These are phyloP conservation scores for Selaginella tamariscina DNA, from an alignment of 75 land plant species.

Conservation along the genomic window DNA sequence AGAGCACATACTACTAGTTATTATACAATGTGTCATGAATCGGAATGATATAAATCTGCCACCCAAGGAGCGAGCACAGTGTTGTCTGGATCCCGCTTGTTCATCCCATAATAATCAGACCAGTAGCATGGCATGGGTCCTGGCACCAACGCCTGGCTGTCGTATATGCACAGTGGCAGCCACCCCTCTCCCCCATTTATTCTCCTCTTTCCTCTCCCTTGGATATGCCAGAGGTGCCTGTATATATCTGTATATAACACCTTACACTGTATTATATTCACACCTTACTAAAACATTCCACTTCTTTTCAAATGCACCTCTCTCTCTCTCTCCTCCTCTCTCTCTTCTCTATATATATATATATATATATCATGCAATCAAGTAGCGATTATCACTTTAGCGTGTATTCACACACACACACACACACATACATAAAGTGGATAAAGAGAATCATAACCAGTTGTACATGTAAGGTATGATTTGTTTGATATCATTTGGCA, in stretches of 20 bases:
- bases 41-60: constrained; percentile 39
- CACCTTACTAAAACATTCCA: no score
- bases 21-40: no score
- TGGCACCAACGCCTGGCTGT: constrained; percentile 32
- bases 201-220: constrained; percentile 49
- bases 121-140: constrained; percentile 45
- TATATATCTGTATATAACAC: constrained; percentile 43
- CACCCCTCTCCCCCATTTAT: constrained; percentile 65
- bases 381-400: no score
- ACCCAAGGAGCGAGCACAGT: constrained; percentile 84
- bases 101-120: constrained; percentile 58
- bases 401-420: no score
- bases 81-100: constrained; percentile 52
- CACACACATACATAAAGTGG: no score
- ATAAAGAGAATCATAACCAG: no score
- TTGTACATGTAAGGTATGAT: no score
- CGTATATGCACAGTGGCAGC: constrained; percentile 70
- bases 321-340: neutral
- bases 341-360: neutral
- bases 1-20: no score
- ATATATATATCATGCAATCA: neutral
- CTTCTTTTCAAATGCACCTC: neutral
- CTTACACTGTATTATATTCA: neutral
- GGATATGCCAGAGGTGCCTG: constrained; percentile 91
- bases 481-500: no score